phyloP scores from a whole-genome alignment of 1,139 yeast species.

The Kodamaea sp. region DNA sequence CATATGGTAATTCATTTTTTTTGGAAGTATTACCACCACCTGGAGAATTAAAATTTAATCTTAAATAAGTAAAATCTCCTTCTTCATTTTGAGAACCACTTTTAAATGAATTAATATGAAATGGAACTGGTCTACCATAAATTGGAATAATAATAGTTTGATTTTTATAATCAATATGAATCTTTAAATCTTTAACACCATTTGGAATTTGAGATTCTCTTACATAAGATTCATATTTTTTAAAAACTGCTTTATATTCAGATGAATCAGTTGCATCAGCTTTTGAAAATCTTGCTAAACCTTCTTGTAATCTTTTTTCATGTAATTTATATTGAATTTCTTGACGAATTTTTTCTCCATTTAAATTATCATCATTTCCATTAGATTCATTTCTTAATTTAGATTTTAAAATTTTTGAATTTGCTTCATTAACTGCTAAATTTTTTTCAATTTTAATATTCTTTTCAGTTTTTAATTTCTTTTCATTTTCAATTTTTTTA shows the following conservation, averaged over 20 bases:
- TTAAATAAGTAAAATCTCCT: slow-evolving; percentile 87
- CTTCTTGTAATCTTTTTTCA: slow-evolving; percentile 82
- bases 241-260: slow-evolving; percentile 73
- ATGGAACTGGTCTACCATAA: slow-evolving; percentile 95
- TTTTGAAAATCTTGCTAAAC: slow-evolving; percentile 70
- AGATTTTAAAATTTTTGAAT: slow-evolving; percentile 66
- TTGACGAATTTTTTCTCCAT: slow-evolving; percentile 76
- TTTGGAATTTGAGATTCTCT: slow-evolving; percentile 89
- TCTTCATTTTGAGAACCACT: slow-evolving; percentile 95
- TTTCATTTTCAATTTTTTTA: slow-evolving; percentile 18
- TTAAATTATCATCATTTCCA: slow-evolving; percentile 61
- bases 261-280: slow-evolving; percentile 67
- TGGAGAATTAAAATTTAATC: slow-evolving; percentile 92
- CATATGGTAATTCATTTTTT: slow-evolving; percentile 82
- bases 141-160: slow-evolving; percentile 91
- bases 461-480: slow-evolving; percentile 32
- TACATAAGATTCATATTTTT: slow-evolving; percentile 89
- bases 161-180: slow-evolving; percentile 82
- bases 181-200: slow-evolving; percentile 75
- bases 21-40: slow-evolving; percentile 75
- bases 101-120: slow-evolving; percentile 90
- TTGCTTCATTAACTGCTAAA: slow-evolving; percentile 30
- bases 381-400: slow-evolving; percentile 76
- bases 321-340: slow-evolving; percentile 81
- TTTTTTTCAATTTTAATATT: slow-evolving; percentile 32